phyloP scores from a whole-genome alignment of 2,329 filamentous ascomycete genomes.

The Sarocladiaceae sp. region DNA sequence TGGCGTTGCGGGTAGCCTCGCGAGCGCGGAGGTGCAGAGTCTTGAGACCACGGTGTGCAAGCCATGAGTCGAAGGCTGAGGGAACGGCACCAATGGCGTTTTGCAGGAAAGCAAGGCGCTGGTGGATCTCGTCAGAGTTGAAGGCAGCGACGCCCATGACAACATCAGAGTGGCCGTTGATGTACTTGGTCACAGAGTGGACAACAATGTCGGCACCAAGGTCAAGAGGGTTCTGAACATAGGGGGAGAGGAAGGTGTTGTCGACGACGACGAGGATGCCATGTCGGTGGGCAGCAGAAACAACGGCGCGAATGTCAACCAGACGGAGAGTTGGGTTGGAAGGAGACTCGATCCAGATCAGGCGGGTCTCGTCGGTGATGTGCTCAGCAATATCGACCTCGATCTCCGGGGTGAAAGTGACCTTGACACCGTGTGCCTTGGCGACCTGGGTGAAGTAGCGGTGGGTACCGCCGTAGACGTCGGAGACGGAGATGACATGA shows the following conservation, averaged over 20 bases:
- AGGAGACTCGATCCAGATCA: constrained; percentile 93
- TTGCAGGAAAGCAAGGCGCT: constrained; percentile 81
- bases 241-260: constrained; percentile 96
- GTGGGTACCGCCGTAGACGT: constrained; percentile 97
- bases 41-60: constrained; percentile 94
- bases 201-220: constrained; percentile 95
- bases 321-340: constrained; percentile 91
- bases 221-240: constrained; percentile 92
- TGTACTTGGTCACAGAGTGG: constrained; percentile 97
- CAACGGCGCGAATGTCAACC: constrained; percentile 86
- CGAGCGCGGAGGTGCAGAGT: constrained; percentile 88
- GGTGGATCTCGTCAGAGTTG: constrained; percentile 74
- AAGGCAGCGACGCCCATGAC: constrained; percentile 96
- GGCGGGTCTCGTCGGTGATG: constrained; percentile 81
- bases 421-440: constrained; percentile 84
- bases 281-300: constrained; percentile 74
- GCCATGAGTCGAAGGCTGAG: constrained; percentile 94
- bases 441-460: constrained; percentile 98
- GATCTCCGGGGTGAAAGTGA: constrained; percentile 90
- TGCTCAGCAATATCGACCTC: constrained; percentile 80
- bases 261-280: constrained; percentile 96
- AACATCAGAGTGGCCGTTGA: constrained; percentile 95
- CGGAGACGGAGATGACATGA: constrained; percentile 92
- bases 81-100: constrained; percentile 96
- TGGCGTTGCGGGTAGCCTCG: constrained; percentile 78